Base-by-base conservation (phyloP, 768 basidiomycete genomes). In the Lactarius sanguifluus region DNA sequence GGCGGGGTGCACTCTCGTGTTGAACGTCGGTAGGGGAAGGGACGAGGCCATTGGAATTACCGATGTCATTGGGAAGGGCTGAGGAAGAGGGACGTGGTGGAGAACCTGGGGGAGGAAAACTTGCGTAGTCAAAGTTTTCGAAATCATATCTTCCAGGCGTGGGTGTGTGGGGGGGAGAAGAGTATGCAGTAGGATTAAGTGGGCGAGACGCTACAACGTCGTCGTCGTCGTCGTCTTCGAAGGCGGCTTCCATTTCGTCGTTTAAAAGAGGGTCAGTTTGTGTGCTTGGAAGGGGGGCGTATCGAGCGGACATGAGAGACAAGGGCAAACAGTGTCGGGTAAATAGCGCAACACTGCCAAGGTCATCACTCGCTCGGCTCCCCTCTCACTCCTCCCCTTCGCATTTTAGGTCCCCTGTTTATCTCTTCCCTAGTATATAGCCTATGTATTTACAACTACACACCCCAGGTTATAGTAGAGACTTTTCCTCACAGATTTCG, bases 201-300 rank as follows among this genome's bases (percentile, higher is more conserved):
- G 85, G 87, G 40, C 77, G 83, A 23, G 82, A 81, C 75, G 85
- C 85, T 34, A 81, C 80, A 70, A 84, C 85, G 67, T 88, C 34
- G 9, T 32, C 85, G 67, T 88, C 88, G 63, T 92, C 91, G 5
- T 86, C 83, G 70, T 91, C 89, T 74, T 88, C 88, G 70, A 95
- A 95, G 2, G 94, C 92, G 28, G 92, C 92, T 73, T 94, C 89
- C 84, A 95, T 86, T 79, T 94, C 89, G 65, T 81, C 74, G 57
- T 80, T 78, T 10, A 79, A 75, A 62, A 81, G 78, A 56, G 76
- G 78, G 73, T 84, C 83, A 20, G 80, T 77, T 71, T 79, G 79
- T 25, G 83, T 81, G 70, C 83, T 86, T 13, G 88, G 86, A 55
- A 91, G 77, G 66, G 89, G 85, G 1, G 86, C 85, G 81, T 92